These are phyloP conservation scores for Cucurbita maxima DNA, from an alignment of 306 rosid genomes.

Conservation along the genomic window DNA sequence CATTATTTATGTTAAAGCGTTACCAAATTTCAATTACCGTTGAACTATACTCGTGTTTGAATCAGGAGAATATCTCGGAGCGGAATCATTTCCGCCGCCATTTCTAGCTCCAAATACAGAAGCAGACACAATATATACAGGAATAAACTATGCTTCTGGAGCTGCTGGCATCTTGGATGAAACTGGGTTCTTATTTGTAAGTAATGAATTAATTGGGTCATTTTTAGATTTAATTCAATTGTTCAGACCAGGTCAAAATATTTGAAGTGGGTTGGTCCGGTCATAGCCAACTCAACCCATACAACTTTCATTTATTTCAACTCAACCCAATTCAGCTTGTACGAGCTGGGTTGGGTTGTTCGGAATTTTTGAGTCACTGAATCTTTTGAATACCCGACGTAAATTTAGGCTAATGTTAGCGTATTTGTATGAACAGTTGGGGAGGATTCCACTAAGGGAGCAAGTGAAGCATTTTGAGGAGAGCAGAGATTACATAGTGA, in stretches of 20 bases:
- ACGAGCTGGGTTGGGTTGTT: too few relatives aligned
- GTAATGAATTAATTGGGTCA: neutral
- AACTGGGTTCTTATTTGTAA: slow-evolving; percentile 34
- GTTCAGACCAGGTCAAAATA: too few relatives aligned
- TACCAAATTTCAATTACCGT: too few relatives aligned
- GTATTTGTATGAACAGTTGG: slow-evolving; percentile 14
- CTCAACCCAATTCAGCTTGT: too few relatives aligned
- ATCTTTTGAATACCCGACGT: too few relatives aligned
- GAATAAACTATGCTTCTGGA: slow-evolving; percentile 44
- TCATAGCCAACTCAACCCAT: too few relatives aligned
- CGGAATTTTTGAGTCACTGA: too few relatives aligned
- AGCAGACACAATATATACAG: slow-evolving; percentile 15
- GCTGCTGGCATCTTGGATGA: slow-evolving; percentile 37
- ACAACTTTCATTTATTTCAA: too few relatives aligned
- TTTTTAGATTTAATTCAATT: too few relatives aligned
- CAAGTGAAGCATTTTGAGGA: slow-evolving; percentile 33
- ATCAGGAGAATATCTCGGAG: slow-evolving; percentile 36
- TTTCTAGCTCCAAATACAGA: slow-evolving; percentile 33
- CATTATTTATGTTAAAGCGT: too few relatives aligned
- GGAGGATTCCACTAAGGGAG: slow-evolving; percentile 26
- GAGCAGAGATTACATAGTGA: slow-evolving; percentile 18
- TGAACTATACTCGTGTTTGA: neutral
- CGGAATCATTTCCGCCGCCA: slow-evolving; percentile 41
- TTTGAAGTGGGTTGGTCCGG: too few relatives aligned
- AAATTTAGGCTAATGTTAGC: too few relatives aligned